Evolutionary conservation across 371 early-diverging fungal species (phyloP), one percentile per base, ranked within the genome.

Genomic region (Encephalitozoon romaleae): DNA sequence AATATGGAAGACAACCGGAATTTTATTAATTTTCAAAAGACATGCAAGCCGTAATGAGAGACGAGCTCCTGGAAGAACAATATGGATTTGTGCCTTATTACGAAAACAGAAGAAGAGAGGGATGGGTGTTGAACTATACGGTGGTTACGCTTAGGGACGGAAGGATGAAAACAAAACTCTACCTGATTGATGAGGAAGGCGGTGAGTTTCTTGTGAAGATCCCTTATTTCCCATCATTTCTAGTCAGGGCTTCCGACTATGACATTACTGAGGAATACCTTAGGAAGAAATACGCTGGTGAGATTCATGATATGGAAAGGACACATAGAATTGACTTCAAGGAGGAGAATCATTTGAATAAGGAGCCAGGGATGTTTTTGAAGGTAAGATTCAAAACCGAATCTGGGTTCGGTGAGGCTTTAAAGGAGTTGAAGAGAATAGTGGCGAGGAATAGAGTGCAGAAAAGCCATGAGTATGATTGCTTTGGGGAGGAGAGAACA

Each of bases 51-150:
- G 38, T 34, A 21, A 59, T 59, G 38, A 59, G 38, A 21, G 59
- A 59, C 59, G 59, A 59, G 30, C 34, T 38, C 18, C 55, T 84
- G 30, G 75, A 77, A 53, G 77, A 72, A 26, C 81, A 82, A 49
- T 84, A 81, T 82, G 71, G 70, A 41, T 84, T 78, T 70, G 32
- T 64, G 1, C n/a, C 54, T 15, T 79, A 80, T 52, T 55, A 59
- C 23, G 78, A 54, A 8, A 15, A 9, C 41, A 68, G 52, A 9
- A 26, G 52, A 38, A 63, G 51, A 28, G 75, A 78, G 23, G 85
- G 85, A 25, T 85, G 83, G 82, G 72, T 85, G n/a, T 32, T 83
- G 9, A 83, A 83, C 52, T 83, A 79, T 63, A 30, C 63, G 2
- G 47, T 73, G 28, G 15, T 72, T 38, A 39, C 25, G 23, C 26